These are phyloP conservation scores for Monosporozyma yasuniensis DNA, from an alignment of 805 yeast genomes.

Conservation along the genomic window DNA sequence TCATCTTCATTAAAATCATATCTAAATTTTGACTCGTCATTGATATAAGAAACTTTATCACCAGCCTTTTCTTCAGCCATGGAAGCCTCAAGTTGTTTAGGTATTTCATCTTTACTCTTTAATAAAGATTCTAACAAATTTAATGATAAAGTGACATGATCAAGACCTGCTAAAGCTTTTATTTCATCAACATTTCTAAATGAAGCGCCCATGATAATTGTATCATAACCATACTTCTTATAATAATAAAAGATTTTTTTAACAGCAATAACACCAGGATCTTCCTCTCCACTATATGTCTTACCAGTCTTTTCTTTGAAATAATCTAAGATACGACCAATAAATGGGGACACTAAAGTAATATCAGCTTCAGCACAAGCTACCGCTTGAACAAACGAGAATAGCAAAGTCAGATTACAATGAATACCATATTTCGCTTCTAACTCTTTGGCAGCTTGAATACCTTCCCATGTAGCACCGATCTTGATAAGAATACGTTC, in stretches of 20 bases:
- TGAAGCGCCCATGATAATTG: slow-evolving; percentile 99
- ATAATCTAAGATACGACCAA: slow-evolving; percentile 98
- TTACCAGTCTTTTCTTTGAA: slow-evolving; percentile 90
- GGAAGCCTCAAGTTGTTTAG: slow-evolving; percentile 67
- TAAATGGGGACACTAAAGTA: slow-evolving; percentile 96
- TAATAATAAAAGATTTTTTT: slow-evolving; percentile 89
- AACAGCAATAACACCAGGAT: slow-evolving; percentile 95
- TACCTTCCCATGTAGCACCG: slow-evolving; percentile 99
- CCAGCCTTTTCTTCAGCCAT: slow-evolving; percentile 43
- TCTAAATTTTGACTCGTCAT: slow-evolving; percentile 87
- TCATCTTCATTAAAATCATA: slow-evolving; percentile 88
- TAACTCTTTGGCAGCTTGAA: slow-evolving; percentile 94
- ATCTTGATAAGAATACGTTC: slow-evolving; percentile 91
- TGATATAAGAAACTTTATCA: slow-evolving; percentile 68
- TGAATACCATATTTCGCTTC: slow-evolving; percentile 87
- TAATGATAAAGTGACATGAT: slow-evolving; percentile 92
- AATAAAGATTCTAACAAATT: slow-evolving; percentile 78
- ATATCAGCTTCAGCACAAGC: slow-evolving; percentile 97
- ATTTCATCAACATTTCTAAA: slow-evolving; percentile 97
- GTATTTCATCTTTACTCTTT: slow-evolving; percentile 70
- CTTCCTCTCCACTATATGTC: slow-evolving; percentile 63
- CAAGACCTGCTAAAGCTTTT: slow-evolving; percentile 94
- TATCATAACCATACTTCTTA: slow-evolving; percentile 92
- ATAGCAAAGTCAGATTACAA: slow-evolving; percentile 88
- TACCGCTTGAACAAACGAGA: slow-evolving; percentile 95